Evolutionary conservation across 169 alveolate genomes (phyloP).

Genomic region (Eimeria sp.): DNA sequence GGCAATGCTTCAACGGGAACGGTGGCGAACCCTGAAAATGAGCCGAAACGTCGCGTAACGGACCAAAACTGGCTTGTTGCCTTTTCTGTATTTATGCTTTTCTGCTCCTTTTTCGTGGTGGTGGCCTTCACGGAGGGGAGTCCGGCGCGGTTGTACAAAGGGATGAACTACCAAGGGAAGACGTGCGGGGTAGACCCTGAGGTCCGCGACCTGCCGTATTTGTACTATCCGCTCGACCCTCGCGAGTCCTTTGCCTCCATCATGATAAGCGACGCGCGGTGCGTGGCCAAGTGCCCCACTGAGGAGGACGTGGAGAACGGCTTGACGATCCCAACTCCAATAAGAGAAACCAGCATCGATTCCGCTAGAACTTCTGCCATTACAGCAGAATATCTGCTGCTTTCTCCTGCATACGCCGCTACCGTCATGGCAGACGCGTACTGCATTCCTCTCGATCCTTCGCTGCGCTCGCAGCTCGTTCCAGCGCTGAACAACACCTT

Average conservation of each 20-base stretch:
- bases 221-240: conserved; percentile 81
- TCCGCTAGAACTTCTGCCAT: conserved; percentile 23
- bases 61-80: conserved; percentile 57
- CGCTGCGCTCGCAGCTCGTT: conserved; percentile 65
- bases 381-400: conserved; percentile 68
- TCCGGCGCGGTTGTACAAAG: conserved; percentile 78
- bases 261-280: conserved; percentile 67
- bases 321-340: conserved; percentile 57
- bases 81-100: not conserved
- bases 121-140: conserved; percentile 77
- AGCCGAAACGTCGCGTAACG: conserved; percentile 59
- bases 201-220: conserved; percentile 71
- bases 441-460: conserved; percentile 83
- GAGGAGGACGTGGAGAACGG: conserved; percentile 80
- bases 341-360: conserved; percentile 72
- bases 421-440: conserved; percentile 79
- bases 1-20: not conserved
- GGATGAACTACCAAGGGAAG: conserved; percentile 83
- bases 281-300: conserved; percentile 80
- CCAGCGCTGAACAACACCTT: conserved; percentile 35
- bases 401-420: conserved; percentile 81
- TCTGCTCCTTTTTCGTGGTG: conserved; percentile 46
- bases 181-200: conserved; percentile 81
- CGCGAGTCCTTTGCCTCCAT: conserved; percentile 77
- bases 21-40: not conserved